Base-by-base conservation (phyloP, 352 stramenopile species). In the Pythium dissotocum region DNA sequence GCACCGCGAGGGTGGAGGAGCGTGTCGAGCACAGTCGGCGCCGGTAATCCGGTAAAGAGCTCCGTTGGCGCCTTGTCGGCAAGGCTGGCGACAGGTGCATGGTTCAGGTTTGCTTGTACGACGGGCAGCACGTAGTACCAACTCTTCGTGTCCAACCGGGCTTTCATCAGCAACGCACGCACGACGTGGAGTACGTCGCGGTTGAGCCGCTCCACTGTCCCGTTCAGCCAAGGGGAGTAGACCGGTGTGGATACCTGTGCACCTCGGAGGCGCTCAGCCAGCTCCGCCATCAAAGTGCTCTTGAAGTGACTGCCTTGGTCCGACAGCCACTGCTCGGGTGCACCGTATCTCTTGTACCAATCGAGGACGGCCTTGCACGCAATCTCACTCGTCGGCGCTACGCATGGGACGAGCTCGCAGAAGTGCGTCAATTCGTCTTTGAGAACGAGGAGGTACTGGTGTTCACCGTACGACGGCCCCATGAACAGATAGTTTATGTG, bases 291-390 rank as follows among this genome's bases (percentile, higher is more conserved):
- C 5, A 38, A 9, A 4, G 9, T 38, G 33, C 33, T 38, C 63
- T 76, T 72, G 61, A 73, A 77, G 53, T 73, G 60, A 14, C n/a
- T 73, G 5, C 59, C 65, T 59, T 69, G 55, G 57, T 73, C 65
- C 2, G 58, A 69, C 5, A 73, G 42, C 66, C 65, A 74, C 12
- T 60, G 10, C 26, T 56, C 24, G 4, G 70, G 58, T 36, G 68
- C 28, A 32, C 46, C 65, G 49, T 65, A 77, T 2, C 65, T 46
- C 24, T 57, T 65, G 30, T 65, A 60, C 69, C 62, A 74, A 21
- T 72, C 40, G 28, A 72, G 62, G 2, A 68, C 32, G 1, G 63
- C 57, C 24, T 64, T 58, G 3, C 56, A 21, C 26, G 63, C 53
- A 28, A 53, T 32, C 12, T 56, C 52, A 38, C 59, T 69, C 38